Conservation (phyloP, 2,329 filamentous ascomycete genomes). For the Calcarisporium arbuscula region DNA sequence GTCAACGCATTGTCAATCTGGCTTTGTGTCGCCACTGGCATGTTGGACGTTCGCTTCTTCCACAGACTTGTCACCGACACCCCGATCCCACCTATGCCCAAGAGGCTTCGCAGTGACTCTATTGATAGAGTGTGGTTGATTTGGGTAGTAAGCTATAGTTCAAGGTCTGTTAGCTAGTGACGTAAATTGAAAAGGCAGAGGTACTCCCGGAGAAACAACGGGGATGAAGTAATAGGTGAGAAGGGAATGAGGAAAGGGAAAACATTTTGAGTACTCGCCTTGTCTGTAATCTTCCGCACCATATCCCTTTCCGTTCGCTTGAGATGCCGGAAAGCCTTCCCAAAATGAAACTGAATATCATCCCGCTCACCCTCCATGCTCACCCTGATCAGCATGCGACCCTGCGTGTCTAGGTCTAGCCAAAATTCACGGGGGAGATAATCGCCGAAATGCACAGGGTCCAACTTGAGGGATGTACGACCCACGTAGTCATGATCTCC, state of each 20-base stretch:
- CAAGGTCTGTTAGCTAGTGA: conserved; percentile 8
- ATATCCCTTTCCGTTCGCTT: conserved; percentile 97
- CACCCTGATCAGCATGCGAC: conserved; percentile 78
- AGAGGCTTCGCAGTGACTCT: conserved; percentile 67
- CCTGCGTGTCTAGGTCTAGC: conserved; percentile 95
- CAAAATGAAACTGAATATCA: conserved; percentile 98
- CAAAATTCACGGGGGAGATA: conserved; percentile 95
- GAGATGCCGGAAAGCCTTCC: conserved; percentile 89
- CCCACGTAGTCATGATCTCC: conserved; percentile 97
- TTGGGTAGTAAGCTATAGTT: conserved; percentile 75
- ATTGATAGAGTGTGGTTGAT: conserved; percentile 85
- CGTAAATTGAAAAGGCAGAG: not conserved
- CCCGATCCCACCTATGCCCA: conserved; percentile 63
- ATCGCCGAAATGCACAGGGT: conserved; percentile 94
- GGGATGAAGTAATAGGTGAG: too few species aligned
- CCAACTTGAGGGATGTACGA: conserved; percentile 93
- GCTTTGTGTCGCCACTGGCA: conserved; percentile 56
- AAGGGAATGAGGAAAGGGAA: too few species aligned
- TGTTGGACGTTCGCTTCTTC: conserved; percentile 52
- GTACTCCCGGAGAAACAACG: too few species aligned
- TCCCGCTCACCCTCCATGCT: conserved; percentile 99
- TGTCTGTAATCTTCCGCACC: conserved; percentile 96
- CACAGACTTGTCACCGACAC: conserved; percentile 67
- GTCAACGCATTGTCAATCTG: conserved; percentile 78
- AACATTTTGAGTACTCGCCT: conserved; percentile 49